Evolutionary conservation across 2,329 filamentous ascomycete species (phyloP).

Genomic region (Fusarium citri): DNA sequence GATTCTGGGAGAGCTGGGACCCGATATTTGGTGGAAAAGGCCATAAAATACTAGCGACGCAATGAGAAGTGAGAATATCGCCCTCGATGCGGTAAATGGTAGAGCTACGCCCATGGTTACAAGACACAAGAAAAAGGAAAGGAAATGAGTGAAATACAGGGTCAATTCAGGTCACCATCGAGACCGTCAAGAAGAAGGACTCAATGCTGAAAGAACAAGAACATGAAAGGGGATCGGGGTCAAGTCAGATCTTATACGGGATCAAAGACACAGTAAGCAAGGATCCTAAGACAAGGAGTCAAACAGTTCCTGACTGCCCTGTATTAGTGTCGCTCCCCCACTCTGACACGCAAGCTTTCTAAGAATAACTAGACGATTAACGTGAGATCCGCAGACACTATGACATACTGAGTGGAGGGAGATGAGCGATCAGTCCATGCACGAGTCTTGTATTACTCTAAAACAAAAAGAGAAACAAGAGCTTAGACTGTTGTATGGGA

Average conservation of each 20-base stretch:
- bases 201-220: constrained; percentile 1
- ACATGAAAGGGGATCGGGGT: constrained; percentile 1
- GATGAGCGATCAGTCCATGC: constrained; percentile 14
- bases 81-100: constrained; percentile 36
- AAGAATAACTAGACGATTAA: constrained; percentile 33
- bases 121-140: not conserved
- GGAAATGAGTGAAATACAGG: constrained; percentile 6
- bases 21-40: constrained; percentile 29
- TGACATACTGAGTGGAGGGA: constrained; percentile 22
- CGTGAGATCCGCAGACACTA: constrained; percentile 21
- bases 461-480: not conserved
- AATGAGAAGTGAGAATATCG: constrained; percentile 33
- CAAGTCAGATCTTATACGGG: constrained; percentile 27
- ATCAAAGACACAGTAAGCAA: constrained; percentile 10
- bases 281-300: constrained; percentile 26
- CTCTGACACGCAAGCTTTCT: constrained; percentile 31
- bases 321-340: constrained; percentile 12
- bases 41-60: constrained; percentile 23
- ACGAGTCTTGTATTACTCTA: constrained; percentile 12
- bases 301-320: constrained; percentile 21
- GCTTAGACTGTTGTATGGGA: not conserved
- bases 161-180: constrained; percentile 30
- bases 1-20: constrained; percentile 11
- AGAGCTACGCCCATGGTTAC: constrained; percentile 40
- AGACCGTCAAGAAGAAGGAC: not conserved